Evolutionary conservation across 2,329 filamentous ascomycete species (phyloP).

Genomic region (Huntiella abstrusa): DNA sequence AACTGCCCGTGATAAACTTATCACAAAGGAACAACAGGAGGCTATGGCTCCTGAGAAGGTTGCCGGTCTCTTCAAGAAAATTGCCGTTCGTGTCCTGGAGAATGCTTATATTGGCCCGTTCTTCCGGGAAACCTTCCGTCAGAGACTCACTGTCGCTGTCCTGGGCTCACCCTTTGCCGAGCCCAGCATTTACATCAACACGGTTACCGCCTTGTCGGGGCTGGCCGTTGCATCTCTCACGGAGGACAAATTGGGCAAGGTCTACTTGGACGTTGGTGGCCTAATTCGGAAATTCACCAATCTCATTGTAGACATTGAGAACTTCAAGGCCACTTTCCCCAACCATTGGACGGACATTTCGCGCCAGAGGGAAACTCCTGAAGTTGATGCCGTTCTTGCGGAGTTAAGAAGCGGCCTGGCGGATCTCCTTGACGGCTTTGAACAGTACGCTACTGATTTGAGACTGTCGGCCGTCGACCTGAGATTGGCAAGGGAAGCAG

Average conservation of each 20-base stretch:
- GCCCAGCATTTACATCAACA: constrained; percentile 48
- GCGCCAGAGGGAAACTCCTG: constrained; percentile 33
- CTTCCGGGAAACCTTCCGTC: constrained; percentile 52
- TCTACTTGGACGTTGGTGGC: constrained; percentile 59
- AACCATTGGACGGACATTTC: constrained; percentile 66
- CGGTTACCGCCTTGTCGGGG: constrained; percentile 47
- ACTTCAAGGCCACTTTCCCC: constrained; percentile 38
- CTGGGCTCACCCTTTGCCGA: constrained; percentile 58
- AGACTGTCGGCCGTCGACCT: constrained; percentile 54
- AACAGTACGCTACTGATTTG: constrained; percentile 52
- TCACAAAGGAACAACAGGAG: constrained; percentile 35
- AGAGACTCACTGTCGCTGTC: constrained; percentile 46
- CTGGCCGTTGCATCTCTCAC: constrained; percentile 54
- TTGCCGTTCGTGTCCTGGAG: constrained; percentile 26
- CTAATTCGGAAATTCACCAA: constrained; percentile 56
- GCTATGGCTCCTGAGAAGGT: constrained; percentile 31
- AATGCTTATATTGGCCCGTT: constrained; percentile 40
- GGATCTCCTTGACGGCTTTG: constrained; percentile 52
- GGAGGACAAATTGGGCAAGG: constrained; percentile 72
- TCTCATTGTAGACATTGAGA: constrained; percentile 50
- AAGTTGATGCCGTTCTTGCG: constrained; percentile 52
- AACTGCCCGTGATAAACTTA: constrained; percentile 27
- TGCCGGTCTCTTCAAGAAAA: constrained; percentile 27
- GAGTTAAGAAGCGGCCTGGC: constrained; percentile 46
- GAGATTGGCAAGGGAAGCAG: constrained; percentile 47